These are phyloP conservation scores for Scalesia atractyloides DNA, from an alignment of 129 eudicot genomes.

Conservation along the genomic window DNA sequence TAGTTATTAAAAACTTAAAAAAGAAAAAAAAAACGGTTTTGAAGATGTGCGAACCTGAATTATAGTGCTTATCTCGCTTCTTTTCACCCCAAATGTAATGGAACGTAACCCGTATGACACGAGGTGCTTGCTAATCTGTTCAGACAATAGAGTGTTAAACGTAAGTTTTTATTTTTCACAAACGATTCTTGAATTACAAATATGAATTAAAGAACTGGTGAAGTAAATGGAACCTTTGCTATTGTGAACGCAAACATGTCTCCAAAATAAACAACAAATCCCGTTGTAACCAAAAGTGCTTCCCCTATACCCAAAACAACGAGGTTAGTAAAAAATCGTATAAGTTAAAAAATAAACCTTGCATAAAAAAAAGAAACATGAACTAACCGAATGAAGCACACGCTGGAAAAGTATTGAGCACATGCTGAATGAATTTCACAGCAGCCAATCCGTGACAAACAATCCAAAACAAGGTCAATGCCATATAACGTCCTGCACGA, in stretches of 20 bases:
- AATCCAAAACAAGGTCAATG: conserved; percentile 56
- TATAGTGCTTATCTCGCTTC: conserved; percentile 78
- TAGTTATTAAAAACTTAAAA: background rate
- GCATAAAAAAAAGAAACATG: background rate
- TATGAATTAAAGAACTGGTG: background rate
- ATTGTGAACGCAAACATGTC: conserved; percentile 70
- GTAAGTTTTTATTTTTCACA: background rate
- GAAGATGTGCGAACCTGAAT: conserved; percentile 54
- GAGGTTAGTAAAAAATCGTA: background rate
- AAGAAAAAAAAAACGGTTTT: background rate
- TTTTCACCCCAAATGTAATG: conserved; percentile 37
- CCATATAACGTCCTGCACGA: conserved; percentile 50
- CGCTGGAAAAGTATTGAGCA: conserved; percentile 70
- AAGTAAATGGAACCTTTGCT: conserved; percentile 47
- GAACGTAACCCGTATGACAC: conserved; percentile 27
- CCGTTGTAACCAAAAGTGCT: conserved; percentile 83
- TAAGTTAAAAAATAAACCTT: background rate
- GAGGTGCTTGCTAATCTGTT: conserved; percentile 46
- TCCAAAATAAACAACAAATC: conserved; percentile 80
- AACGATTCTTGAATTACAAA: background rate
- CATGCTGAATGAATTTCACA: conserved; percentile 63
- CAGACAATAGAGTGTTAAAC: conserved; percentile 4
- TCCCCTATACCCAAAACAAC: conserved; percentile 60
- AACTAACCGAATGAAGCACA: conserved; percentile 83
- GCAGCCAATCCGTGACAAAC: conserved; percentile 67